A percentile compares a stretch with the other conserved stretches of the same genome.
Evolutionary conservation across 768 basidiomycete species (phyloP).

Genomic region (Cyclocybe cylindracea): DNA sequence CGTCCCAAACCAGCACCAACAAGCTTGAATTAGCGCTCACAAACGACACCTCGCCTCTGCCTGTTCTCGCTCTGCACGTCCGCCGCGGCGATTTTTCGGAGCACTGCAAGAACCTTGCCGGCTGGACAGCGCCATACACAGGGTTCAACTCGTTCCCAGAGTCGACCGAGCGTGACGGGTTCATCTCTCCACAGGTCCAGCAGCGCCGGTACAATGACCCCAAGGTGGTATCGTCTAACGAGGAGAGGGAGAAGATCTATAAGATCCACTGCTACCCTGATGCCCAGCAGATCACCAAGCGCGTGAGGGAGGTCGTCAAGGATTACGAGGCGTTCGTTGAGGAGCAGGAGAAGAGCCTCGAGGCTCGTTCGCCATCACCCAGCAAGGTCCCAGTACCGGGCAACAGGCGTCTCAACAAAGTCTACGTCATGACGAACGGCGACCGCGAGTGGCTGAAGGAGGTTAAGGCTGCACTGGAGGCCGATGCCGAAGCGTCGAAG

Average conservation of each 20-base stretch:
- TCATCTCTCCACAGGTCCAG: slow-evolving; percentile 18
- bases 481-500: slow-evolving; percentile 6
- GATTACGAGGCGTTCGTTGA: slow-evolving; percentile 23
- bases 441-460: slow-evolving; percentile 47
- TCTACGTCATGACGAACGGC: slow-evolving; percentile 72
- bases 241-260: slow-evolving; percentile 36
- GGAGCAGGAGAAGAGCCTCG: background rate
- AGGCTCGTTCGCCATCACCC: no score
- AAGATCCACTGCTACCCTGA: slow-evolving; percentile 53
- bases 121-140: slow-evolving; percentile 41
- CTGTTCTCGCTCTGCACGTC: slow-evolving; percentile 57
- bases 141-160: slow-evolving; percentile 56
- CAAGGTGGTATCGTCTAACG: slow-evolving; percentile 7
- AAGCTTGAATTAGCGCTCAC: background rate
- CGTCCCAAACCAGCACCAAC: background rate
- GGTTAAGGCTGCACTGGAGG: slow-evolving; percentile 14
- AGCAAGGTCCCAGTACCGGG: background rate
- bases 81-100: slow-evolving; percentile 56
- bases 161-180: slow-evolving; percentile 40
- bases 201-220: background rate
- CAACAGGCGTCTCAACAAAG: slow-evolving; percentile 32
- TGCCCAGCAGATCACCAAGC: slow-evolving; percentile 46
- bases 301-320: slow-evolving; percentile 32
- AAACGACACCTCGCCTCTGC: slow-evolving; percentile 31
- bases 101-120: slow-evolving; percentile 47